phyloP scores from a whole-genome alignment of 371 early-diverging fungal genomes.

The Lichtheimia ornata region DNA sequence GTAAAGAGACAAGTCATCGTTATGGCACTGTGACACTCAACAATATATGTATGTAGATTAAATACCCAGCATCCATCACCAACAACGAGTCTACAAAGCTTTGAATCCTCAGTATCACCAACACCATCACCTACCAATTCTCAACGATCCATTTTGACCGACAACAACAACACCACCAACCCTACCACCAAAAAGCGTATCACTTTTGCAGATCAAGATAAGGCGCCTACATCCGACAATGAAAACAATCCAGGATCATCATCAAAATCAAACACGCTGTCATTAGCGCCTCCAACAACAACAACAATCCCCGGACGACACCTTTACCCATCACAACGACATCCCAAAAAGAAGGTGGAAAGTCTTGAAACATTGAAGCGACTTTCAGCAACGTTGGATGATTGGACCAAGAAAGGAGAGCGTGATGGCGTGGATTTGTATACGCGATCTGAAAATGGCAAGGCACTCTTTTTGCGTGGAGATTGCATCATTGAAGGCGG shows the following conservation, averaged over 20 bases:
- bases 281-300: slow-evolving; percentile 4
- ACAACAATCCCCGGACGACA: slow-evolving; percentile 8
- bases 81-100: slow-evolving; percentile 4
- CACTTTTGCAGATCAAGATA: slow-evolving; percentile 35
- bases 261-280: not conserved
- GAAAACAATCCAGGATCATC: not conserved
- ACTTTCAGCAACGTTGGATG: slow-evolving; percentile 18
- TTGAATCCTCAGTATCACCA: slow-evolving; percentile 1
- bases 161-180: not conserved
- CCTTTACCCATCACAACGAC: slow-evolving; percentile 24
- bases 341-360: slow-evolving; percentile 20
- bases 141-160: slow-evolving; percentile 17
- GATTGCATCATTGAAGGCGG: slow-evolving; percentile 54
- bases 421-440: slow-evolving; percentile 10
- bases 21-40: not conserved
- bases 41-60: not conserved
- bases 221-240: slow-evolving; percentile 13
- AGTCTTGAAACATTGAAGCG: slow-evolving; percentile 17
- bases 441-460: slow-evolving; percentile 4
- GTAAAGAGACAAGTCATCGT: not conserved
- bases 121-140: slow-evolving; percentile 23
- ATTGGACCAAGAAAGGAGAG: slow-evolving; percentile 15
- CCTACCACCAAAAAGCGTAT: slow-evolving; percentile 27
- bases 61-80: slow-evolving; percentile 1
- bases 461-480: slow-evolving; percentile 45